These are phyloP conservation scores for Sordariomycetes sp. DNA, from an alignment of 2,329 filamentous ascomycete species.

Conservation along the genomic window DNA sequence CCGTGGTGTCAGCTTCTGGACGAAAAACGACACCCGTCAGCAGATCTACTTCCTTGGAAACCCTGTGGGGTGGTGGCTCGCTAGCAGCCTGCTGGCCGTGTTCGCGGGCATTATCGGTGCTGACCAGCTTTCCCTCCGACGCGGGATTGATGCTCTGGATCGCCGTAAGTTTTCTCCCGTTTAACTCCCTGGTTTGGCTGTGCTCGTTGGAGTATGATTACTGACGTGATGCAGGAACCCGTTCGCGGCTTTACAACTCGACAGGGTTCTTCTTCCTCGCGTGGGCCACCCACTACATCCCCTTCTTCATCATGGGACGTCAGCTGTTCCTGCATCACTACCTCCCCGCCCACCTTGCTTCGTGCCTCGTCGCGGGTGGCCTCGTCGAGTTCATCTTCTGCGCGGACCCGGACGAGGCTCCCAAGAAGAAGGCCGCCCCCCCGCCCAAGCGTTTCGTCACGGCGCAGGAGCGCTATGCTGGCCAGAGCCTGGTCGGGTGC, in stretches of 20 bases:
- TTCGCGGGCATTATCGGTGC: constrained; percentile 86
- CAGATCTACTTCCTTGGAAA: constrained; percentile 99
- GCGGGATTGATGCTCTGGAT: constrained; percentile 87
- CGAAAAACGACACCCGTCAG: constrained; percentile 83
- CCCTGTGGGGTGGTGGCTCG: constrained; percentile 94
- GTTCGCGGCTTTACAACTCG: constrained; percentile 92
- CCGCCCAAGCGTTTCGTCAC: constrained; percentile 52
- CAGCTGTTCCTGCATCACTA: constrained; percentile 98
- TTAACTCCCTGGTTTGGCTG: neutral
- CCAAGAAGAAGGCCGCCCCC: constrained; percentile 27
- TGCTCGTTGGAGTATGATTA: neutral
- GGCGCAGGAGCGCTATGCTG: constrained; percentile 71
- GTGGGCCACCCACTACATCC: constrained; percentile 95
- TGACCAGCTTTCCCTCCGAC: constrained; percentile 85
- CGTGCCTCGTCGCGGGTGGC: constrained; percentile 78
- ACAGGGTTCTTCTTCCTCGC: constrained; percentile 98
- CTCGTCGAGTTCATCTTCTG: constrained; percentile 95
- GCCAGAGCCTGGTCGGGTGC: constrained; percentile 63
- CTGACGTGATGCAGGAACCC: constrained; percentile 54
- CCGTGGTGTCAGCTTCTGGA: constrained; percentile 98
- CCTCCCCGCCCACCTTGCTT: constrained; percentile 86
- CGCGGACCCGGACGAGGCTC: constrained; percentile 59
- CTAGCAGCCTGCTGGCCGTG: constrained; percentile 83
- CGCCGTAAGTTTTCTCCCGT: constrained; percentile 57
- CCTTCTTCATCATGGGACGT: constrained; percentile 96